A percentile compares a stretch with the other conserved stretches of the same genome.
Evolutionary conservation across 164 flowering plant species (phyloP).

Genomic region (Paratinospora sagittata): DNA sequence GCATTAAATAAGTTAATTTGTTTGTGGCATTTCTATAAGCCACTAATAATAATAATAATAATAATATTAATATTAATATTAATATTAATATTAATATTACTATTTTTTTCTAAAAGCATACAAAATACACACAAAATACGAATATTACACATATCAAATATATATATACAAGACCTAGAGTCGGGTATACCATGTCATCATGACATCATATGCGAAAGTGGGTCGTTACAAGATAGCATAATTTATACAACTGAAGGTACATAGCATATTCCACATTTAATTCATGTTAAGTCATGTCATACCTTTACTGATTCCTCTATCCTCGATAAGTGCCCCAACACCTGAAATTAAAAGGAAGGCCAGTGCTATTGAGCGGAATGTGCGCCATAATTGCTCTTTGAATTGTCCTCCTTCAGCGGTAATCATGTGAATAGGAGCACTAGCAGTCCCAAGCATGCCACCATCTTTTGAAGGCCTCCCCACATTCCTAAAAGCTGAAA

Average conservation of each 20-base stretch:
- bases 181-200: too few species aligned
- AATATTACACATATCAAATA: too few species aligned
- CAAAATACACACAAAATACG: too few species aligned
- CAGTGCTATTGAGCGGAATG: slow-evolving; percentile 66
- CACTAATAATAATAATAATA: too few species aligned
- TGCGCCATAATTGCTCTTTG: slow-evolving; percentile 88
- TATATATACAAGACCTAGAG: too few species aligned
- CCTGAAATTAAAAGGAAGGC: slow-evolving; percentile 81
- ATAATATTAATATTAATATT: too few species aligned
- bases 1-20: too few species aligned
- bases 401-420: slow-evolving; percentile 67
- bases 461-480: slow-evolving; percentile 70
- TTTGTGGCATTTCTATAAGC: too few species aligned
- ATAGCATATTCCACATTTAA: background rate
- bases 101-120: too few species aligned
- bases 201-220: too few species aligned
- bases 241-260: background rate
- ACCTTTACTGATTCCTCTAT: slow-evolving; percentile 90
- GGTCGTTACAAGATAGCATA: too few species aligned
- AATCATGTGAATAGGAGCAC: slow-evolving; percentile 89
- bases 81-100: too few species aligned
- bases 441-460: slow-evolving; percentile 64
- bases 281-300: slow-evolving; percentile 6
- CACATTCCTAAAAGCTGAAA: slow-evolving; percentile 58
- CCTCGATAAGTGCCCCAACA: slow-evolving; percentile 80